Evolutionary conservation across 2,329 filamentous ascomycete genomes (phyloP).

Genomic region (Trichoderma simmonsii): DNA sequence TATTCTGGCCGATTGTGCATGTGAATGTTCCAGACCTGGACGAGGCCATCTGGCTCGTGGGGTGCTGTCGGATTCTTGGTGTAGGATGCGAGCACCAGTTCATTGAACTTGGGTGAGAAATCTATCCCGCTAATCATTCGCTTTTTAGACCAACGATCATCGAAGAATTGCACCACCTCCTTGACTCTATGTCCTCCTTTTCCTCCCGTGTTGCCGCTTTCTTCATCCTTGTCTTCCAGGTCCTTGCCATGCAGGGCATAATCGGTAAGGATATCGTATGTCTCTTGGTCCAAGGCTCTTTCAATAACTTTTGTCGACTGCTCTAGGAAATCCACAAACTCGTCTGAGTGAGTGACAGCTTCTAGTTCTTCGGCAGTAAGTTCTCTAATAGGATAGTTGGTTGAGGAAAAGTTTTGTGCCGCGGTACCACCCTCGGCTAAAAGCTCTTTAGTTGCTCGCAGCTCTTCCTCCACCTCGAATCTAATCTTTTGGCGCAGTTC

Average conservation of each 20-base stretch:
- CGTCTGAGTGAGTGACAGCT: constrained; percentile 85
- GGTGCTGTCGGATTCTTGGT: constrained; percentile 96
- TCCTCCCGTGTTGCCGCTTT: constrained; percentile 64
- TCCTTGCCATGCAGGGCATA: constrained; percentile 80
- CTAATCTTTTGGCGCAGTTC: constrained; percentile 81
- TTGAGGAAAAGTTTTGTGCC: constrained; percentile 26
- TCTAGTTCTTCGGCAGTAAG: constrained; percentile 82
- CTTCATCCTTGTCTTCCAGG: constrained; percentile 78
- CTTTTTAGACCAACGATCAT: constrained; percentile 95
- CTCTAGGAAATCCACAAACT: constrained; percentile 94
- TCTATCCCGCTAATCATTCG: constrained; percentile 94
- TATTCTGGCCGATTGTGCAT: constrained; percentile 94
- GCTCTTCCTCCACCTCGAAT: constrained; percentile 88
- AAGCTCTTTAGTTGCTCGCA: constrained; percentile 67
- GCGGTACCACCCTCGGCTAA: constrained; percentile 43
- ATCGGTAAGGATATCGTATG: constrained; percentile 90
- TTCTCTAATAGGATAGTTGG: constrained; percentile 73
- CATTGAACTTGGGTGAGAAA: constrained; percentile 93
- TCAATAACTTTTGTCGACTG: constrained; percentile 96
- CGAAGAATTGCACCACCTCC: constrained; percentile 89
- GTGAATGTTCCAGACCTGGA: constrained; percentile 96
- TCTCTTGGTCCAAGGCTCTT: constrained; percentile 84
- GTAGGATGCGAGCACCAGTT: constrained; percentile 89
- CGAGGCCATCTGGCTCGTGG: constrained; percentile 86
- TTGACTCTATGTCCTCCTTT: constrained; percentile 73